phyloP scores from a whole-genome alignment of 2,329 filamentous ascomycete species.

The Curvularia sp. region DNA sequence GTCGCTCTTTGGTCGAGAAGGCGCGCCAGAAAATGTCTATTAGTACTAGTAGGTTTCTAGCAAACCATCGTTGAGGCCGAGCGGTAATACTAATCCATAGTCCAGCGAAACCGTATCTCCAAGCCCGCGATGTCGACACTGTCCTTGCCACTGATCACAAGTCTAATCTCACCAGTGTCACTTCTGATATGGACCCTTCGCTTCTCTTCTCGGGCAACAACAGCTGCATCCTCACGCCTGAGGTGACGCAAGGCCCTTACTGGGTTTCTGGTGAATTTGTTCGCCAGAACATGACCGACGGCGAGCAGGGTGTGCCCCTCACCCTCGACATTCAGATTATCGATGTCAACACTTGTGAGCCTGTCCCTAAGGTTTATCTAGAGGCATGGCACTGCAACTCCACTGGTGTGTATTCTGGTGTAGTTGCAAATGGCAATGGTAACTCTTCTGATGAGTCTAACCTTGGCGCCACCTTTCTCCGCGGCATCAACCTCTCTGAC shows the following conservation, averaged over 20 bases:
- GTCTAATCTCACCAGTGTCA: constrained; percentile 41
- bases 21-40: constrained; percentile 50
- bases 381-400: constrained; percentile 61
- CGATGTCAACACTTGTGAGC: constrained; percentile 62
- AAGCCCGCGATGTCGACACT: constrained; percentile 37
- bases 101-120: constrained; percentile 37
- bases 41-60: background rate
- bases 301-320: constrained; percentile 58
- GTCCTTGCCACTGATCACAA: constrained; percentile 41
- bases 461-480: constrained; percentile 51
- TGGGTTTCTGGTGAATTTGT: constrained; percentile 60
- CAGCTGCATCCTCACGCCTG: constrained; percentile 46
- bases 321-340: constrained; percentile 62
- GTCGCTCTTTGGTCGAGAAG: constrained; percentile 49
- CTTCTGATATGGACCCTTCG: constrained; percentile 33
- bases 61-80: background rate
- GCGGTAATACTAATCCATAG: constrained; percentile 11
- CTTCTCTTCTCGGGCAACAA: constrained; percentile 44
- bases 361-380: constrained; percentile 57
- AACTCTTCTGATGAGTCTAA: constrained; percentile 41
- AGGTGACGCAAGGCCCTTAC: constrained; percentile 45
- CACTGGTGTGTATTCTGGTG: constrained; percentile 44
- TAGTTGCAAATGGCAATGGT: constrained; percentile 54
- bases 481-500: constrained; percentile 57
- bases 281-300: constrained; percentile 57